phyloP scores from a whole-genome alignment of 139 green algal genomes.

The Auxenochlorella pyrenoidosa region DNA sequence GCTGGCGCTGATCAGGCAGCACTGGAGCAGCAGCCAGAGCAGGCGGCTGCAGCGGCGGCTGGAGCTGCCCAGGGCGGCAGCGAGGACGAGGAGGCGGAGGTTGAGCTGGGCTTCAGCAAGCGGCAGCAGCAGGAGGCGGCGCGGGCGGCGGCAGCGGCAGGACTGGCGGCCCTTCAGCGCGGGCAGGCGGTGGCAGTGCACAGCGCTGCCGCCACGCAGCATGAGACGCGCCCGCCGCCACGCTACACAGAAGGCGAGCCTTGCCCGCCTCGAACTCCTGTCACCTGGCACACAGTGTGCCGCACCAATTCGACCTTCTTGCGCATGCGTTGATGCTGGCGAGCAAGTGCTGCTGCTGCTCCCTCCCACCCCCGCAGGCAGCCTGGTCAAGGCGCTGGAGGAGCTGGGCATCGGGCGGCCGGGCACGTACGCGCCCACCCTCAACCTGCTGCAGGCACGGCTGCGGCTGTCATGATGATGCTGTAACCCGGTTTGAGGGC shows the following conservation, averaged over 20 bases:
- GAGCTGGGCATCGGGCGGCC: constrained; percentile 90
- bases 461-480: no score
- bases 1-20: neutral
- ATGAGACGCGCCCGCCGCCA: constrained; percentile 81
- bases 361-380: constrained; percentile 20
- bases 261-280: no score
- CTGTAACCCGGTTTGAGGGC: no score
- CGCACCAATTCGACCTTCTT: no score
- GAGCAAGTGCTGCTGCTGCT: no score
- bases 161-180: constrained; percentile 19
- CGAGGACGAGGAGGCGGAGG: neutral
- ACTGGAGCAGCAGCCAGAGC: neutral
- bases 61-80: neutral
- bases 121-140: constrained; percentile 25
- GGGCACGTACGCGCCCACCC: constrained; percentile 91
- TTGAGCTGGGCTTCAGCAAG: neutral
- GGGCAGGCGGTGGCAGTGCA: constrained; percentile 21
- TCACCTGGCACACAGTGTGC: no score
- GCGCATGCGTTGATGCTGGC: no score
- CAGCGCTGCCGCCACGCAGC: constrained; percentile 33
- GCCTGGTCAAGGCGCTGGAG: constrained; percentile 87
- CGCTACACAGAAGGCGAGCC: constrained; percentile 77
- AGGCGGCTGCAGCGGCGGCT: neutral
- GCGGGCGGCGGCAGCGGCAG: neutral
- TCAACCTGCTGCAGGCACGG: constrained; percentile 77